Conservation (phyloP, 2,329 filamentous ascomycete species). For the Diaporthe sp. region DNA sequence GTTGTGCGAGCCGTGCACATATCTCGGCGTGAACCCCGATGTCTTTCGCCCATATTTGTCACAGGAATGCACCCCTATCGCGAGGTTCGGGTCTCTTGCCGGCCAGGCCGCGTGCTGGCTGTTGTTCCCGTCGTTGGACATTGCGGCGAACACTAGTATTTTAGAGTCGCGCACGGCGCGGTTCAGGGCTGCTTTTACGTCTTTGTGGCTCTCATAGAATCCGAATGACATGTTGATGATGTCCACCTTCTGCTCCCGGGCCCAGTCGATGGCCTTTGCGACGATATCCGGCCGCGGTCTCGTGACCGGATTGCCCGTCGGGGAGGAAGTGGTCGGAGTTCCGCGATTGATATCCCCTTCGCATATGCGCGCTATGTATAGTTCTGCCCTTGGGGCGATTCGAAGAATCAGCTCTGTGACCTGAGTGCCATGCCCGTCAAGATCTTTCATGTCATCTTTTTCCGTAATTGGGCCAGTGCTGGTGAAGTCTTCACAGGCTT, state of each 20-base stretch:
- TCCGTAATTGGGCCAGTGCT: no score
- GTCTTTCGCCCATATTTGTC: neutral
- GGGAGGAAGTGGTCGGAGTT: neutral
- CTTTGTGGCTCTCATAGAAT: neutral
- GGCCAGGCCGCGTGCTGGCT: neutral
- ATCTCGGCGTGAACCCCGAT: neutral
- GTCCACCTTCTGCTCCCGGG: neutral
- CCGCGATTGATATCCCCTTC: neutral
- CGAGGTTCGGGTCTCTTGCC: neutral
- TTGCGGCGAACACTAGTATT: conserved; percentile 4
- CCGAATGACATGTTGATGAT: conserved; percentile 25
- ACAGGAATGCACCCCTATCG: conserved; percentile 9
- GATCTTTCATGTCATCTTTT: neutral
- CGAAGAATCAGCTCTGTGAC: conserved; percentile 1
- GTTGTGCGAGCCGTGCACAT: neutral
- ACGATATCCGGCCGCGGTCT: neutral
- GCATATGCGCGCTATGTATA: conserved; percentile 19
- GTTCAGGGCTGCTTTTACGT: neutral
- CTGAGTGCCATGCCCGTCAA: conserved; percentile 14
- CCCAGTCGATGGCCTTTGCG: conserved; percentile 19
- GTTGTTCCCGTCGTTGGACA: conserved; percentile 13
- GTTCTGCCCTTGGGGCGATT: neutral
- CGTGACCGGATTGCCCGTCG: neutral
- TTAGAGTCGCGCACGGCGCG: neutral
- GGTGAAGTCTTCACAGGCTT: neutral